Base-by-base conservation (phyloP, 768 basidiomycete genomes). In the Hygrocybe punicea region DNA sequence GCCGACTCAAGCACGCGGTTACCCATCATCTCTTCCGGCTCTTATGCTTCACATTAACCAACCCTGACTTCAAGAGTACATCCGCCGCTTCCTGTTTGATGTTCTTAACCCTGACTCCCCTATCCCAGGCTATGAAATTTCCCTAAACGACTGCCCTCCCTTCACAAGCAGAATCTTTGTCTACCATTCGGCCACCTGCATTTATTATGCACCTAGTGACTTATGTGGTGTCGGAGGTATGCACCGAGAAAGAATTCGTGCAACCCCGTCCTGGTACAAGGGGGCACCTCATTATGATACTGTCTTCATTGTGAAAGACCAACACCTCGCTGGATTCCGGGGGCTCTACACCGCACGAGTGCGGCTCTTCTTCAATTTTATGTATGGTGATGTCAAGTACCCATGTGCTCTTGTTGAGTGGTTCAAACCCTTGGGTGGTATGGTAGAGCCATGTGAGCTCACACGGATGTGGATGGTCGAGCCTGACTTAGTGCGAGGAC, bases 381-480 rank as follows among this genome's bases (percentile, higher is more conserved):
- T 24, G 19, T 59, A 64, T 51, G 16, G 53, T 2, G 60, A 46
- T 10, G 54, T 29, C 1, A 25, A 16, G 10, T 65, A 68, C 37
- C 60, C 63, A 0, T 73, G 71, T 60, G 71, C 69, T 0, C 57
- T 73, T 3, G 67, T 75, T 1, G 55, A 71, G 3, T 70, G 69
- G 68, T 73, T 69, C 54, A 51, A 50, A 40, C 55, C 23, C 24
- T 48, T 51, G 44, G 64, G 68, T 23, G 61, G 63, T 51, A 29
- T 29, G 29, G 29, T 29, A 29, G 35, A 19, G 8, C 55, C 35
- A 10, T 56, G 61, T 44, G 25, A 55, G 19, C 29, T 58, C 10
- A 63, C 62, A 11, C 54, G 59, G 5, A 29, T 24, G 63, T 73
- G 72, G 72, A 62, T 59, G 37, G 71, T 72, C 2, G 46, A 60